Base-by-base conservation (phyloP, 106 monocot species). In the Dendrobium catenatum region DNA sequence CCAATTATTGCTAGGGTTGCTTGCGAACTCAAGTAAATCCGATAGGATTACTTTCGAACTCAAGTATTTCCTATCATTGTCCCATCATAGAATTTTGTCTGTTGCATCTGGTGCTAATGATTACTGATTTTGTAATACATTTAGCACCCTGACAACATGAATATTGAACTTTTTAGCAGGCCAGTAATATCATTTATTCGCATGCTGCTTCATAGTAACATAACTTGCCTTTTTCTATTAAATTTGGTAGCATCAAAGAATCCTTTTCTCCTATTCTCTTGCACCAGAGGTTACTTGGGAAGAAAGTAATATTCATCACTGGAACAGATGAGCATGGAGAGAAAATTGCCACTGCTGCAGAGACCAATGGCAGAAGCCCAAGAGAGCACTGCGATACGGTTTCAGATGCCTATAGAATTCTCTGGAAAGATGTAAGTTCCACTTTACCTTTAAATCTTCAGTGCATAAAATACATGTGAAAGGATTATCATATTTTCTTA, bases 311-410 rank as follows among this genome's bases (percentile, higher is more conserved):
- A 75, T 98, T 98, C 77, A 83, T 98, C 37, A 98, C 94, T 47
- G 98, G 98, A 46, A 98, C 98, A 15, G 98, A 98, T 86, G 98
- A 98, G 74, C 98, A 98, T 82, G 98, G 98, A 27, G 98, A 98
- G 78, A 98, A 98, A 88, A 95, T 98, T 79, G 91, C 98, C 75
- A 78, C 91, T 67, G 92, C 98, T 27, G 98, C 95, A 70, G 94
- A 88, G 29, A 79, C 85, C 51, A 83, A 78, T 78, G 91, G 86
- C 44, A 85, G 55, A 61, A 95, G 83, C 84, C 98, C 98, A 4
- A 87, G 64, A 26, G 86, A 87, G 18, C 98, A 98, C 58, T 95
- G 95, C 80, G 89, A 98, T 59, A 76, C 83, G n/a, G 75, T 98
- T 72, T 95, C 98, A 27, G 78, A 85, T 79, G 81, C 92, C 77